Evolutionary conservation across 768 basidiomycete genomes (phyloP).

Genomic region (Suillus bovinus): DNA sequence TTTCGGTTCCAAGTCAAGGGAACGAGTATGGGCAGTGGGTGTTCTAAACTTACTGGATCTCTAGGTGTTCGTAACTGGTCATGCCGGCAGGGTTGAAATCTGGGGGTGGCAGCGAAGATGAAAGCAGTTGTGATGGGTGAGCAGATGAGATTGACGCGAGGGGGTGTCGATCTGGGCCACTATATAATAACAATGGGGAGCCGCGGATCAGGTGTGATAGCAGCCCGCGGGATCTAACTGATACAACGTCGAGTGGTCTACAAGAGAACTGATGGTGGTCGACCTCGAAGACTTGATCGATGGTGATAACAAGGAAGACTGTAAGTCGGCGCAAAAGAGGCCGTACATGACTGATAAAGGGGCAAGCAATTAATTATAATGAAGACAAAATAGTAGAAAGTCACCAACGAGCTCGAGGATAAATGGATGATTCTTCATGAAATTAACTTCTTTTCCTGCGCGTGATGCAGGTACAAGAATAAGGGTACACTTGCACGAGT

Average conservation of each 20-base stretch:
- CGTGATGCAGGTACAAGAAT: background rate
- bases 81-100: background rate
- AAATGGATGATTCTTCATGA: background rate
- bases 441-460: background rate
- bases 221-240: background rate
- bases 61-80: background rate
- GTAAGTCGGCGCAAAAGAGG: background rate
- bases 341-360: background rate
- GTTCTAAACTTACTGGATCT: slow-evolving; percentile 3
- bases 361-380: background rate
- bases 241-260: background rate
- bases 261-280: slow-evolving; percentile 6
- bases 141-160: background rate
- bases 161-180: background rate
- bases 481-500: background rate
- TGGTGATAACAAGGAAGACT: slow-evolving; percentile 6
- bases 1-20: background rate
- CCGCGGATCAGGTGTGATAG: slow-evolving; percentile 1
- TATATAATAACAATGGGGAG: background rate
- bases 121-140: background rate
- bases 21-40: background rate
- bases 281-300: background rate
- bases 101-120: background rate
- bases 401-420: background rate
- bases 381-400: background rate